A percentile compares a stretch with the other conserved stretches of the same genome.
Conservation (phyloP, 805 yeast species). For the Lachancea sp. region DNA sequence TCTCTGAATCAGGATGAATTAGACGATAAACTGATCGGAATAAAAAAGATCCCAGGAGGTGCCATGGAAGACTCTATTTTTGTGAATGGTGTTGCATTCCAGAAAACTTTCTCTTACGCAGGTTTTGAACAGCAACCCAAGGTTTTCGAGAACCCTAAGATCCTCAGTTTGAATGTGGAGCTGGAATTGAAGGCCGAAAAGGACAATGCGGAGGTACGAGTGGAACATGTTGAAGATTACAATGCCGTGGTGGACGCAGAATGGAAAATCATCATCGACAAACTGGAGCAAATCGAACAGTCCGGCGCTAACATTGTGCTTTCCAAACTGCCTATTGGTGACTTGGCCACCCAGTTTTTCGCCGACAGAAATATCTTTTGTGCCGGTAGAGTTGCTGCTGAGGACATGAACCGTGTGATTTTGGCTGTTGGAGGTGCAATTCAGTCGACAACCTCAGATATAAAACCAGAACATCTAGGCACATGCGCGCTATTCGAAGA, state of each 20-base stretch:
- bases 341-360: slow-evolving; percentile 96
- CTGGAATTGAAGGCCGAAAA: slow-evolving; percentile 96
- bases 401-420: slow-evolving; percentile 88
- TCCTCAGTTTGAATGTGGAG: slow-evolving; percentile 82
- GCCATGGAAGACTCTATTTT: slow-evolving; percentile 89
- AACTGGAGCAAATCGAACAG: slow-evolving; percentile 71
- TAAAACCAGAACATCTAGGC: slow-evolving; percentile 67
- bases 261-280: slow-evolving; percentile 87
- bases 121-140: slow-evolving; percentile 99
- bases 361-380: slow-evolving; percentile 95
- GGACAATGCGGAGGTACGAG: slow-evolving; percentile 97
- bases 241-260: slow-evolving; percentile 98
- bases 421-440: slow-evolving; percentile 90
- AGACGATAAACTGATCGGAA: slow-evolving; percentile 86
- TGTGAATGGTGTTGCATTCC: slow-evolving; percentile 92
- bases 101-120: slow-evolving; percentile 95
- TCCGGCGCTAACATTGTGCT: slow-evolving; percentile 91
- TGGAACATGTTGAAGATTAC: slow-evolving; percentile 86
- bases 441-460: slow-evolving; percentile 71
- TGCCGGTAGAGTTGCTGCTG: slow-evolving; percentile 88
- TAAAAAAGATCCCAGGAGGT: slow-evolving; percentile 93
- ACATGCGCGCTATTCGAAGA: slow-evolving; percentile 85
- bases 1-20: slow-evolving; percentile 78
- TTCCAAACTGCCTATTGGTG: slow-evolving; percentile 95
- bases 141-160: slow-evolving; percentile 67